Base-by-base conservation (phyloP, 2,329 filamentous ascomycete genomes). In the Orbilia brochopaga region DNA sequence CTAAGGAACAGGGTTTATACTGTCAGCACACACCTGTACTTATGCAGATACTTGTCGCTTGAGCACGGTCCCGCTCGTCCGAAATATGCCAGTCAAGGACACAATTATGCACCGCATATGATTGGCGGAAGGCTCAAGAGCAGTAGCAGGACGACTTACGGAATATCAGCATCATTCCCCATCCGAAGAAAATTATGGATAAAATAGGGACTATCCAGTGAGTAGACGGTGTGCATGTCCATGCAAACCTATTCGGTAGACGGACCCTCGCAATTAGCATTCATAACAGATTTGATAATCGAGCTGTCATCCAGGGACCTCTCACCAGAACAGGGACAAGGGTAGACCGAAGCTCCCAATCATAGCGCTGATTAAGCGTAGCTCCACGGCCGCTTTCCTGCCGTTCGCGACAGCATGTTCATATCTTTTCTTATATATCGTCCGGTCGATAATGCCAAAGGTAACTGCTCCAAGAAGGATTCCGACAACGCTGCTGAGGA, bases 81-180 rank as follows among this genome's bases (percentile, higher is more conserved):
- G 59, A 51, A 15, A 44, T 60, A 55, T 40, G 27, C 27, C 27
- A 40, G 42, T n/a, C n/a, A n/a, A n/a, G n/a, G n/a, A n/a, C n/a
- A n/a, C n/a, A n/a, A n/a, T n/a, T n/a, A n/a, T n/a, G n/a, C n/a
- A n/a, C n/a, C n/a, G n/a, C 55, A 11, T 50, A 54, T 62, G 42
- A 37, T 57, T n/a, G n/a, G n/a, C n/a, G 48, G 15, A 51, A 52
- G 52, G 21, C 57, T 42, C 32, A 44, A 55, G n/a, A 10, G 2
- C 24, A 50, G 24, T 24, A 46, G 11, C 17, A 32, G 24, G 27
- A 35, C 24, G 44, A 78, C 78, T 81, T 81, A 72, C 86, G 81
- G 74, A 88, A 88, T 1, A 88, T 79, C 69, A 82, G 85, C 0
- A 87, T 77, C 74, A 87, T 87, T 0, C 85, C 86, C 81, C 83